Evolutionary conservation across 2,329 filamentous ascomycete genomes (phyloP), one percentile per base, ranked within the genome.

Genomic region (Samsoniella hepiali): DNA sequence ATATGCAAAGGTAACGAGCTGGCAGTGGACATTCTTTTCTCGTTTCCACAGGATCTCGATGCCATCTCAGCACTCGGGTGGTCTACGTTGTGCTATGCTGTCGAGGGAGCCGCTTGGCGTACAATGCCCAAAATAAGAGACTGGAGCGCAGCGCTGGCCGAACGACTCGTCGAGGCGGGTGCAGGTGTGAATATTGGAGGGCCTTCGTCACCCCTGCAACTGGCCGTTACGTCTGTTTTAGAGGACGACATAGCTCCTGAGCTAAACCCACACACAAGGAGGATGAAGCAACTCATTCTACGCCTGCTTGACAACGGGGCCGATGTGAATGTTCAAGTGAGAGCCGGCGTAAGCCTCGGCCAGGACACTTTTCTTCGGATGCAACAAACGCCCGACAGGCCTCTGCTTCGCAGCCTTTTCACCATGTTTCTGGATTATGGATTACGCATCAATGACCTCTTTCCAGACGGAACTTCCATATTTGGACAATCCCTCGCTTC

Each of bases 41-140:
- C 47, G 17, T 11, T 61, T 7, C 17, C 38, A 3, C 58, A 61
- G 27, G 13, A 61, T 6, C 49, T 61, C n/a, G 5, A 61, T 22
- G 31, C 10, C 3, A 5, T 44, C 11, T 61, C 58, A 1, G 3
- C 27, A 5, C 50, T 45, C 2, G 59, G 59, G 8, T 55, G 50
- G 59, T 17, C 50, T n/a, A 32, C n/a, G 1, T 3, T 62, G 6
- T 55, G 50, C 22, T 55, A 62, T 51, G 59, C 59, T 17, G 22
- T 53, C 22, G 15, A 55, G 9, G 40, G 38, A 2, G 50, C 40
- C 9, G 10, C 38, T 1, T 31, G 40, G 7, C 32, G 11, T 3
- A 1, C n/a, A 1, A 40, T 5, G 59, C 59, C 59, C 5, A 49
- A 40, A 22, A 4, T 7, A 31, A 34, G 59, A 32, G 42, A 55